Evolutionary conservation across 768 basidiomycete genomes (phyloP).

Genomic region (Lactifluus volemus): DNA sequence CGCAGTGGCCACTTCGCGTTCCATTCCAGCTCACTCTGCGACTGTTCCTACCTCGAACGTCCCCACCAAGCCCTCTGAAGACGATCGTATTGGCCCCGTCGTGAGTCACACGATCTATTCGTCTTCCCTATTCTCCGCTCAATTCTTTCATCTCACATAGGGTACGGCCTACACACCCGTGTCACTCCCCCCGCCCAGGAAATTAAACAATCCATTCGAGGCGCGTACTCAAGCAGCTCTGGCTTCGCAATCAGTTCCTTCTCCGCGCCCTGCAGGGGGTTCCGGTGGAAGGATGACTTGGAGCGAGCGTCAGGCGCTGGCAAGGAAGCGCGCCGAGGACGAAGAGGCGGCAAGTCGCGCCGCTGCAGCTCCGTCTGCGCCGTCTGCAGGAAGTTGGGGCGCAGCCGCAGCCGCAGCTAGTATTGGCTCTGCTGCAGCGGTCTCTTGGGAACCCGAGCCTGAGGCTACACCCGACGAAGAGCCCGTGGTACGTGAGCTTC

Average conservation of each 20-base stretch:
- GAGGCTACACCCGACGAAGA: slow-evolving; percentile 5
- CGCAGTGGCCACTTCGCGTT: slow-evolving; percentile 19
- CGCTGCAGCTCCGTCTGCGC: slow-evolving; percentile 11
- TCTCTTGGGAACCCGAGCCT: slow-evolving; percentile 1
- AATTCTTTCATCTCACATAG: slow-evolving; percentile 18
- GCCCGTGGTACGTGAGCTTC: slow-evolving; percentile 2
- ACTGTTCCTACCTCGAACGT: slow-evolving; percentile 38
- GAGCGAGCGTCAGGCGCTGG: slow-evolving; percentile 87
- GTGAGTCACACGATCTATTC: neutral
- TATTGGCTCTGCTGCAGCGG: neutral
- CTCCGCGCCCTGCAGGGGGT: slow-evolving; percentile 21
- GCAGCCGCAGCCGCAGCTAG: slow-evolving; percentile 29
- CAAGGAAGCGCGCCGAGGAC: slow-evolving; percentile 78
- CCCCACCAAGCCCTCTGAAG: slow-evolving; percentile 61
- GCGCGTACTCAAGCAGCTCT: slow-evolving; percentile 22
- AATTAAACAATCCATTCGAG: slow-evolving; percentile 76
- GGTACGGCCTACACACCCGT: slow-evolving; percentile 89
- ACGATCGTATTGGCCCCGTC: slow-evolving; percentile 79
- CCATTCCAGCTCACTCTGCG: slow-evolving; percentile 28
- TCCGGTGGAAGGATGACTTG: slow-evolving; percentile 80
- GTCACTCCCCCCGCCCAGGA: slow-evolving; percentile 74
- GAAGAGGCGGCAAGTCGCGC: slow-evolving; percentile 59
- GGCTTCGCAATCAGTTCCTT: slow-evolving; percentile 25
- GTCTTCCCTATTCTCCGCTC: neutral
- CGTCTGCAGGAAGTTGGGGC: slow-evolving; percentile 4